A percentile compares a stretch with the other conserved stretches of the same genome.
Conservation (phyloP, 73 alveolate species). For the Paramecium bursaria region DNA sequence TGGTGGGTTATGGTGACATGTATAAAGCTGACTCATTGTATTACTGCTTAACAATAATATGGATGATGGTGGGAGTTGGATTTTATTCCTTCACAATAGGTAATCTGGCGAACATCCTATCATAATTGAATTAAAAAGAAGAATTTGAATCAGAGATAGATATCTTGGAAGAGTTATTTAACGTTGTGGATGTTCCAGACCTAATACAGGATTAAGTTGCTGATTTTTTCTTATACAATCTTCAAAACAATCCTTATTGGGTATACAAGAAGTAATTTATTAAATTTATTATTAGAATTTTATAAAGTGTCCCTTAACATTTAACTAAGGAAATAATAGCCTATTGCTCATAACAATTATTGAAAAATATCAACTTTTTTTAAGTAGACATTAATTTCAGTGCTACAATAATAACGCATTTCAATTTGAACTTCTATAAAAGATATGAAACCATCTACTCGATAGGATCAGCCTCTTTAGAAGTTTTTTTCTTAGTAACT, state of each 20-base stretch:
- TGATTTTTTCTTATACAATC: neutral
- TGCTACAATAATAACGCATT: constrained; percentile 6
- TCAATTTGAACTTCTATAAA: neutral
- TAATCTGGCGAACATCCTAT: constrained; percentile 72
- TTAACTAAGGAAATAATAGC: neutral
- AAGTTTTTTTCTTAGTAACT: constrained; percentile 37
- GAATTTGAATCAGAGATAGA: constrained; percentile 46
- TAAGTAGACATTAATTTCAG: constrained; percentile 14
- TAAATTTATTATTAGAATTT: neutral
- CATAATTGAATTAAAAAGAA: constrained; percentile 60
- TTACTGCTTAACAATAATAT: constrained; percentile 66
- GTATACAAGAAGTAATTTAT: constrained; percentile 25
- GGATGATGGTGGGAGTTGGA: constrained; percentile 83
- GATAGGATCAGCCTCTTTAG: constrained; percentile 34
- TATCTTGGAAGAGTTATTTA: neutral
- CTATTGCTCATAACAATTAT: neutral
- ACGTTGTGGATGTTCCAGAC: neutral
- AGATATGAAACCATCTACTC: constrained; percentile 27
- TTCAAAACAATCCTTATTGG: constrained; percentile 60
- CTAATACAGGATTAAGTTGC: neutral
- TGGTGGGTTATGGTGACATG: constrained; percentile 89
- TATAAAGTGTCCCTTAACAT: constrained; percentile 5
- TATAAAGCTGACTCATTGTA: constrained; percentile 72
- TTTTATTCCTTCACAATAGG: constrained; percentile 86
- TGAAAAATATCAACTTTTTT: constrained; percentile 34